Evolutionary conservation across 805 yeast genomes (phyloP).

Genomic region (Candida tammaniensis): DNA sequence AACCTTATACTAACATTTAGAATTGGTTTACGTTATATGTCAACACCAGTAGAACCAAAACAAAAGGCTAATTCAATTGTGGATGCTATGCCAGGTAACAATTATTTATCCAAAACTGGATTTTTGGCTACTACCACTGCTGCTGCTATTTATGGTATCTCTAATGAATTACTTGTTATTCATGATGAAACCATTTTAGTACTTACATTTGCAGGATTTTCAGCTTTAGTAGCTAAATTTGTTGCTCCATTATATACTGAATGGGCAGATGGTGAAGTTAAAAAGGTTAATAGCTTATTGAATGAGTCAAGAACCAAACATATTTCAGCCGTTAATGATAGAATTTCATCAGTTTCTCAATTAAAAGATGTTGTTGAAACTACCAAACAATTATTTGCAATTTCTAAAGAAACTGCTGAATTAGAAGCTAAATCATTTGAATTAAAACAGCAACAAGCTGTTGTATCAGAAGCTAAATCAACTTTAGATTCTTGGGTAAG

Average conservation of each 20-base stretch:
- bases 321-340: slow-evolving; percentile 86
- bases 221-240: slow-evolving; percentile 74
- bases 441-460: slow-evolving; percentile 84
- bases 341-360: slow-evolving; percentile 85
- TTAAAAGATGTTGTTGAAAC: slow-evolving; percentile 89
- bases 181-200: slow-evolving; percentile 92
- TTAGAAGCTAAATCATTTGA: slow-evolving; percentile 93
- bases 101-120: slow-evolving; percentile 87
- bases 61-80: slow-evolving; percentile 86
- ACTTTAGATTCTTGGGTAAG: slow-evolving; percentile 99
- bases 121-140: slow-evolving; percentile 93
- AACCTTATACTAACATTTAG: slow-evolving; percentile 36
- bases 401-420: slow-evolving; percentile 95
- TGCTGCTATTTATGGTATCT: slow-evolving; percentile 89
- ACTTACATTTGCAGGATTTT: slow-evolving; percentile 74
- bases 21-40: slow-evolving; percentile 63
- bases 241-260: slow-evolving; percentile 94
- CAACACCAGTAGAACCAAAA: slow-evolving; percentile 81
- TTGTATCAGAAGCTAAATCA: slow-evolving; percentile 87
- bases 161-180: slow-evolving; percentile 87
- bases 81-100: slow-evolving; percentile 91
- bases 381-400: slow-evolving; percentile 87
- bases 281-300: slow-evolving; percentile 75
- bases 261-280: slow-evolving; percentile 85
- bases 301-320: slow-evolving; percentile 88